These are phyloP conservation scores for Penicillium glabrum DNA, from an alignment of 2,329 filamentous ascomycete genomes.

Conservation along the genomic window DNA sequence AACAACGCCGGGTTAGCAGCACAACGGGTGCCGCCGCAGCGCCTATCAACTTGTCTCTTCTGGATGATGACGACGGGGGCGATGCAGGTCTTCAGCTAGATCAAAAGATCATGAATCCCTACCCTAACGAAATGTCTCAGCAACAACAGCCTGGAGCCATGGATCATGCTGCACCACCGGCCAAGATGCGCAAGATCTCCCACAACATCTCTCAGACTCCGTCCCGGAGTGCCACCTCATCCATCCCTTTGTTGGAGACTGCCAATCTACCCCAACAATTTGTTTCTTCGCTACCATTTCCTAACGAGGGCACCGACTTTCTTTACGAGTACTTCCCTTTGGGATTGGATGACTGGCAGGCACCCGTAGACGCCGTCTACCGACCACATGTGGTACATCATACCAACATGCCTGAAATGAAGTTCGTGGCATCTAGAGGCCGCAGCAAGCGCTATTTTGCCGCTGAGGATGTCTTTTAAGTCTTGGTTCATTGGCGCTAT, in stretches of 20 bases:
- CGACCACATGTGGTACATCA: constrained; percentile 93
- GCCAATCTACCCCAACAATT: constrained; percentile 43
- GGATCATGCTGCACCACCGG: constrained; percentile 33
- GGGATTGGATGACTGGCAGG: constrained; percentile 87
- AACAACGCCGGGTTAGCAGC: constrained; percentile 35
- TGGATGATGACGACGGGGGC: constrained; percentile 57
- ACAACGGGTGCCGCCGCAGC: constrained; percentile 32
- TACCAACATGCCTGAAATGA: constrained; percentile 68
- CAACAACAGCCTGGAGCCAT: constrained; percentile 25
- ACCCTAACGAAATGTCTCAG: constrained; percentile 26
- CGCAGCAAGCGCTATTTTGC: constrained; percentile 73
- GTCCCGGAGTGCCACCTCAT: constrained; percentile 33
- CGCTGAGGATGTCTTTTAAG: constrained; percentile 54
- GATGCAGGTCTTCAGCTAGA: constrained; percentile 28
- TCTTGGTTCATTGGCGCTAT: constrained; percentile 3
- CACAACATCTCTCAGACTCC: constrained; percentile 29
- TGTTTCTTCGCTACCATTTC: constrained; percentile 55
- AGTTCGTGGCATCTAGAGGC: constrained; percentile 65
- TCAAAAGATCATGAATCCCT: constrained; percentile 22
- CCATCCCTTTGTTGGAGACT: constrained; percentile 32
- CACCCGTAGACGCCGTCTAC: constrained; percentile 85
- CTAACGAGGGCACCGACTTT: constrained; percentile 72
- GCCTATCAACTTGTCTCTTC: constrained; percentile 56
- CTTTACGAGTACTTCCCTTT: constrained; percentile 95
- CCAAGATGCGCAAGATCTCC: constrained; percentile 41